Percentiles rank a stretch among this genome's conserved stretches.
phyloP scores from a whole-genome alignment of 345 rosid genomes.

The Aquilaria sinensis region DNA sequence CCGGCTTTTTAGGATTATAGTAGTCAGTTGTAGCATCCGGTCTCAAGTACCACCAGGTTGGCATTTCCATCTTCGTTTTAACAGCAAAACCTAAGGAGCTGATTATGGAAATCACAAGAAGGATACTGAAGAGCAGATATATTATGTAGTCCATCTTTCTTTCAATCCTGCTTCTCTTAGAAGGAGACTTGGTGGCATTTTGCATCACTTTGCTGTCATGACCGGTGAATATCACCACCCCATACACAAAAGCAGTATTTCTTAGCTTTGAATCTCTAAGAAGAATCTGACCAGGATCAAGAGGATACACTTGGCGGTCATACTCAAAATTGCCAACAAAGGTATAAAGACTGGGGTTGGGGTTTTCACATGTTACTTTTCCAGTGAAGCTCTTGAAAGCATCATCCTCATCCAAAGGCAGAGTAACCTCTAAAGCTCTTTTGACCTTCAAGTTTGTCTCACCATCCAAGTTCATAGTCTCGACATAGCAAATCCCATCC shows the following conservation, averaged over 20 bases:
- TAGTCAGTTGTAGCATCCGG: conserved; percentile 41
- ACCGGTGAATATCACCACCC: conserved; percentile 83
- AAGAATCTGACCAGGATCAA: conserved; percentile 86
- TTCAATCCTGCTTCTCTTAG: conserved; percentile 83
- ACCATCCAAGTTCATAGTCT: conserved; percentile 98
- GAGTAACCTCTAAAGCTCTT: conserved; percentile 67
- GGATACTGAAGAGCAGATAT: conserved; percentile 70
- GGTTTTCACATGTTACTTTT: conserved; percentile 80
- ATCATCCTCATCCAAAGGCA: conserved; percentile 57
- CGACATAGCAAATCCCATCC: conserved; percentile 96
- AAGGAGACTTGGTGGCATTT: conserved; percentile 82
- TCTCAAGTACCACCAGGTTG: conserved; percentile 76
- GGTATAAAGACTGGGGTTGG: conserved; percentile 88
- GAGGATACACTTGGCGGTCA: conserved; percentile 50
- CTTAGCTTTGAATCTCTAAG: conserved; percentile 97
- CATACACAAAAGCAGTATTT: conserved; percentile 74
- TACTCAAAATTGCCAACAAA: conserved; percentile 79
- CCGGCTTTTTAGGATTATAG: conserved; percentile 56
- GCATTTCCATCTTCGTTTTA: conserved; percentile 68
- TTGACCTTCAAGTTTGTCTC: conserved; percentile 95
- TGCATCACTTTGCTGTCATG: conserved; percentile 95
- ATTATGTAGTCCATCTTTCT: conserved; percentile 89
- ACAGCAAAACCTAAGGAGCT: conserved; percentile 89
- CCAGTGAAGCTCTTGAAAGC: conserved; percentile 56
- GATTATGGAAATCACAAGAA: conserved; percentile 58